These are phyloP conservation scores for Afroboletus lepidellus DNA, from an alignment of 1,284 basidiomycete genomes.

Conservation along the genomic window DNA sequence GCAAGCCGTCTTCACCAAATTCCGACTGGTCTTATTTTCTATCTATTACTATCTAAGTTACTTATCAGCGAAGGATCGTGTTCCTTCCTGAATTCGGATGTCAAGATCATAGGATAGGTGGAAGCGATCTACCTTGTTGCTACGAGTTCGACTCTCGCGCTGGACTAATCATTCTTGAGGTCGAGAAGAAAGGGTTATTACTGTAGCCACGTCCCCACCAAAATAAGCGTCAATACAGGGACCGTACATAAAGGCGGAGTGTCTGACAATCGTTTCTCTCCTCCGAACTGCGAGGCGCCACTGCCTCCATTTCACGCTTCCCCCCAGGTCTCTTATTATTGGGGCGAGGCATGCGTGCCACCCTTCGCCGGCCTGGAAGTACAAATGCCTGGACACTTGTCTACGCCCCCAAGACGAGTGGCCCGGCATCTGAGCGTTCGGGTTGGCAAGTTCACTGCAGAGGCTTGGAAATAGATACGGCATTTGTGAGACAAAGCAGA, in stretches of 20 bases:
- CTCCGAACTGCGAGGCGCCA: not conserved
- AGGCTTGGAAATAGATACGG: no score
- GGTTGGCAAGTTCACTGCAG: not conserved
- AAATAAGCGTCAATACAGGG: not conserved
- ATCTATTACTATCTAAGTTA: not conserved
- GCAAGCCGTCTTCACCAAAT: not conserved
- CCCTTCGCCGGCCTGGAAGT: not conserved
- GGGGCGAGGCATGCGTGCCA: no score
- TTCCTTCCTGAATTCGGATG: no score
- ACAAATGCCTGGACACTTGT: slow-evolving; percentile 10
- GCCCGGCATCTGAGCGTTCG: slow-evolving; percentile 2
- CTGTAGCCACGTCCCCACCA: not conserved
- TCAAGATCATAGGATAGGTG: no score
- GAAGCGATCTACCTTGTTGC: no score
- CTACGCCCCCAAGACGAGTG: not conserved
- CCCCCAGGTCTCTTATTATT: not conserved
- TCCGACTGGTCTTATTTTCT: not conserved
- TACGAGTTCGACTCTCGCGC: no score
- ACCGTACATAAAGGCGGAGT: not conserved
- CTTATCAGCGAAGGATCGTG: no score
- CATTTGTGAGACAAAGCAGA: not conserved
- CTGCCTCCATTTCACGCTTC: not conserved
- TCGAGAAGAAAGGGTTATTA: no score
- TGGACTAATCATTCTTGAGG: no score
- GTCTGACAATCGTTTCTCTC: not conserved